Evolutionary conservation across 2,329 filamentous ascomycete genomes (phyloP).

Genomic region (Rutstroemia sp.): DNA sequence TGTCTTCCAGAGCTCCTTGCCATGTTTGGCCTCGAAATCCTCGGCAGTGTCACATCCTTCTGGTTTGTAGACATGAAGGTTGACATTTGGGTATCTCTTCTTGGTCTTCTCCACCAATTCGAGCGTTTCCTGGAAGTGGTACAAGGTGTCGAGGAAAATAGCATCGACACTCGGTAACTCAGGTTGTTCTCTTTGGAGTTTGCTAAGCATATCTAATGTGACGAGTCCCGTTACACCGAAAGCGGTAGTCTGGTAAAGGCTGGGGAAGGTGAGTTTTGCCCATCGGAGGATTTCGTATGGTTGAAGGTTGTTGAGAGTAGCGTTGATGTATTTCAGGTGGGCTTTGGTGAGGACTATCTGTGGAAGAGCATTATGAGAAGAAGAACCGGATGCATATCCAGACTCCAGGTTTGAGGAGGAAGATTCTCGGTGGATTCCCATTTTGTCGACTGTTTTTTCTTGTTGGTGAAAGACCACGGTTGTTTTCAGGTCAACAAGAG

Average conservation of each 20-base stretch:
- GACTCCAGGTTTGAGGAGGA: slow-evolving; percentile 55
- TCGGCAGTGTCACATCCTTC: slow-evolving; percentile 62
- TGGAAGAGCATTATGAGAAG: slow-evolving; percentile 57
- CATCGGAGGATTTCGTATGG: slow-evolving; percentile 89
- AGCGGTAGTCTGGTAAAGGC: slow-evolving; percentile 79
- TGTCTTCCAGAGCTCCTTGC: slow-evolving; percentile 74
- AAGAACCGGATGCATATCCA: slow-evolving; percentile 66
- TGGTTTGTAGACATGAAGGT: slow-evolving; percentile 85
- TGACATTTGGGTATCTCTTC: slow-evolving; percentile 68
- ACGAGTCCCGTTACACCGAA: slow-evolving; percentile 76
- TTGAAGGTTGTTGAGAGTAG: slow-evolving; percentile 78
- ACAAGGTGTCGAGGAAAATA: slow-evolving; percentile 78
- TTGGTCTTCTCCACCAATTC: slow-evolving; percentile 67
- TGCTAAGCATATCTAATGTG: slow-evolving; percentile 79
- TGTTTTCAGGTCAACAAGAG: not conserved
- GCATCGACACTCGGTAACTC: slow-evolving; percentile 53
- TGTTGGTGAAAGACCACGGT: not conserved
- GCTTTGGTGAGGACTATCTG: slow-evolving; percentile 78
- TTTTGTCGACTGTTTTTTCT: slow-evolving; percentile 11
- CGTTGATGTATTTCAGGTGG: slow-evolving; percentile 86
- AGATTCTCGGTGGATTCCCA: slow-evolving; percentile 23
- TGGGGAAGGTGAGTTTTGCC: slow-evolving; percentile 84
- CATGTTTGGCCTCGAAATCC: slow-evolving; percentile 78
- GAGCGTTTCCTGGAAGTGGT: slow-evolving; percentile 75
- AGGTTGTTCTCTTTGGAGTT: slow-evolving; percentile 58